Evolutionary conservation across 2,329 filamentous ascomycete species (phyloP), one percentile per base, ranked within the genome.

Genomic region (Huntiella decipiens): DNA sequence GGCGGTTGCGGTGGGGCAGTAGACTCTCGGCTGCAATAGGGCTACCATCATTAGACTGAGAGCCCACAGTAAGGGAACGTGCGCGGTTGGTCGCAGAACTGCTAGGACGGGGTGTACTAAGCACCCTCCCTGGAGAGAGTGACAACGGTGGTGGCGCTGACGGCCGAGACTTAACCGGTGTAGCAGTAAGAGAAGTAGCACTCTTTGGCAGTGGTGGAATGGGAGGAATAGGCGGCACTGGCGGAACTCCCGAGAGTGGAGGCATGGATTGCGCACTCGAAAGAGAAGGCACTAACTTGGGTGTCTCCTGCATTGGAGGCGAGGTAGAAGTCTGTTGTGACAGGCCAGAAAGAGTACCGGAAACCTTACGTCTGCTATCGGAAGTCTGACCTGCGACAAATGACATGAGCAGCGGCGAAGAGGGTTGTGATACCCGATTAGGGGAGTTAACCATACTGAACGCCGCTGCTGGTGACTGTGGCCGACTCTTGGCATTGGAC

Each of bases 31-130:
- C 68, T 5, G 74, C 65, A 12, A 84, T 71, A 5, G 79, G 73
- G 52, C 91, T 92, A 22, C 83, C 84, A 55, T 96, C 91, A 60
- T 94, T 84, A n/a, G 85, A 92, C 60, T 91, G 82, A 10, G 91
- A 96, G 6, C 88, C 88, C 34, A 96, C 80, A 0, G 91, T 98
- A 54, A 94, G 74, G 22, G 91, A 96, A 46, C 91, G 73, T 43
- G 85, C 80, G 42, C 87, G 75, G 32, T 44, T 51, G 10, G 74
- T 72, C 40, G 73, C 70, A n/a, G 69, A 71, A 53, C 74, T 76
- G 3, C 59, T 58, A 51, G 81, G 77, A 39, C 75, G 70, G 36
- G 76, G 75, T 2, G 73, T 77, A 1, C 70, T 61, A 40, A 72
- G 57, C 1, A 66, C 58, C 60, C 82, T 84, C 45, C 79, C 76